A percentile compares a stretch with the other conserved stretches of the same genome.
These are phyloP conservation scores for Geranium brycei DNA, from an alignment of 345 rosid genomes.

Conservation along the genomic window DNA sequence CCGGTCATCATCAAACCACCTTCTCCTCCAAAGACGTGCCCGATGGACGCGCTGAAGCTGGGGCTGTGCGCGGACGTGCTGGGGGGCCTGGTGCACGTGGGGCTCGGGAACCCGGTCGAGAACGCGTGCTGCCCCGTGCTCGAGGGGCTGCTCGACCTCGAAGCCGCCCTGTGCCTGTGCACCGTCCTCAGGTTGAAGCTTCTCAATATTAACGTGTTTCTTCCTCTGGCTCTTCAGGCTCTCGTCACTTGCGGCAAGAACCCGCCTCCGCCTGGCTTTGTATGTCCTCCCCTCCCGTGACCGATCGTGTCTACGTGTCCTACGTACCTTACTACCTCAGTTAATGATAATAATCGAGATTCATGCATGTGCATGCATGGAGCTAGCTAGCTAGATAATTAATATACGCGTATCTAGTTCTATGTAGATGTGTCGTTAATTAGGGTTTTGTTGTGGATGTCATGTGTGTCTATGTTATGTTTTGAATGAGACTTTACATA, in stretches of 20 bases:
- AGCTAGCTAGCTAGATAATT: no score
- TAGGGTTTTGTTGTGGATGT: no score
- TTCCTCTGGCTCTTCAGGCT: slow-evolving; percentile 35
- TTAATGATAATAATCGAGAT: no score
- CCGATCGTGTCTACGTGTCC: no score
- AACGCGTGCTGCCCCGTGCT: slow-evolving; percentile 30
- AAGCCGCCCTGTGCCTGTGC: slow-evolving; percentile 40
- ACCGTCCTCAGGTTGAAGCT: slow-evolving; percentile 27
- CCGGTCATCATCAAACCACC: slow-evolving; percentile 3
- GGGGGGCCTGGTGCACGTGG: slow-evolving; percentile 28
- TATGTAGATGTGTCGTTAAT: no score
- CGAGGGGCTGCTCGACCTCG: slow-evolving; percentile 31
- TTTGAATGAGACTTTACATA: no score
- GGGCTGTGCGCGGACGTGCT: slow-evolving; percentile 34
- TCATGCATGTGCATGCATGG: no score
- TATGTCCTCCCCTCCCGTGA: slow-evolving; percentile 20
- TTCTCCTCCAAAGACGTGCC: slow-evolving; percentile 19
- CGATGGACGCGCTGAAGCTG: slow-evolving; percentile 29
- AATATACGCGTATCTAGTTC: no score
- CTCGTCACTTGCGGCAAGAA: slow-evolving; percentile 26
- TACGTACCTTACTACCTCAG: no score
- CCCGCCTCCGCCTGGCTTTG: slow-evolving; percentile 31
- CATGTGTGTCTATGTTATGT: no score
- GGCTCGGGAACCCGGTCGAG: slow-evolving; percentile 31
- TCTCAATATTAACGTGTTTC: slow-evolving; percentile 27